These are phyloP conservation scores for Suhomyces chickasaworum DNA, from an alignment of 1,139 yeast species.

Conservation along the genomic window DNA sequence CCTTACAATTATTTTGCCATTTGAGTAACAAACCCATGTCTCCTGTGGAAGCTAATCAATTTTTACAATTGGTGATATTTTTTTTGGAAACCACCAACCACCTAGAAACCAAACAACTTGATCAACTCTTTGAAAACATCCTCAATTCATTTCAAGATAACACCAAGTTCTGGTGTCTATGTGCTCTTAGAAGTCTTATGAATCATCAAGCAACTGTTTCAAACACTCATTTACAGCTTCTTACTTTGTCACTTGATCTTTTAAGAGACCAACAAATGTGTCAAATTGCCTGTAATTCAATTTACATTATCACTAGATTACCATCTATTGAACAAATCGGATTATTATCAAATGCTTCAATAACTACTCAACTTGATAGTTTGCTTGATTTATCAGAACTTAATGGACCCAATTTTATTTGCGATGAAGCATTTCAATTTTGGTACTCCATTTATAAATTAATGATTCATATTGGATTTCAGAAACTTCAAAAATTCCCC, in stretches of 20 bases:
- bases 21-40: neutral
- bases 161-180: slow-evolving; percentile 1
- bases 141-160: neutral
- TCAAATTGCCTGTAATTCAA: slow-evolving; percentile 25
- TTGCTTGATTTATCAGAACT: slow-evolving; percentile 56
- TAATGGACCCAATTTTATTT: slow-evolving; percentile 56
- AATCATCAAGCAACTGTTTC: neutral
- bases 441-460: slow-evolving; percentile 53
- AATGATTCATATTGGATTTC: slow-evolving; percentile 30
- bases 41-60: slow-evolving; percentile 23
- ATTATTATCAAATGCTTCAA: slow-evolving; percentile 35
- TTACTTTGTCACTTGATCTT: slow-evolving; percentile 50
- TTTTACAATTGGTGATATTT: slow-evolving; percentile 34
- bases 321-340: slow-evolving; percentile 17
- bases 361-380: slow-evolving; percentile 49
- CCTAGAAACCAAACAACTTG: neutral
- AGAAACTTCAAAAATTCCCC: slow-evolving; percentile 11
- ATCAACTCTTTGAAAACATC: neutral
- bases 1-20: slow-evolving; percentile 2
- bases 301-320: slow-evolving; percentile 19
- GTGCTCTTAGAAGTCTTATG: neutral
- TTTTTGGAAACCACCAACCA: slow-evolving; percentile 19
- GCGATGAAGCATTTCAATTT: slow-evolving; percentile 50
- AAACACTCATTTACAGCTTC: slow-evolving; percentile 18
- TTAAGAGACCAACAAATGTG: slow-evolving; percentile 35